Percentiles rank a stretch among this genome's conserved stretches.
These are phyloP conservation scores for Nevesoporus exiguus DNA, from an alignment of 768 basidiomycete genomes.

Conservation along the genomic window DNA sequence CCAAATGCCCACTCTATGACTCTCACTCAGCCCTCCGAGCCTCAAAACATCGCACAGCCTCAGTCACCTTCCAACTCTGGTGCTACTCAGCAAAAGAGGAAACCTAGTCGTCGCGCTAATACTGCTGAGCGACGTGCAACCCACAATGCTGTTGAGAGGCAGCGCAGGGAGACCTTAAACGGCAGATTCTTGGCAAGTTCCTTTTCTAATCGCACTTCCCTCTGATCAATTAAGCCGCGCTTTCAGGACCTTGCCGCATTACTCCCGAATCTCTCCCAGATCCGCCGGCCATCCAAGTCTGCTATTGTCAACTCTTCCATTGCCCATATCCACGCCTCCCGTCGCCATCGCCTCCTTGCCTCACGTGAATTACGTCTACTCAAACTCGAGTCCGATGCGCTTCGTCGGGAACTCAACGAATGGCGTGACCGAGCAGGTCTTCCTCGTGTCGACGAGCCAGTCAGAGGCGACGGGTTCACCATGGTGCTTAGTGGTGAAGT, in stretches of 20 bases:
- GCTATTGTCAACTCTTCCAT: slow-evolving; percentile 97
- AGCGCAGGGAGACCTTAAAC: slow-evolving; percentile 90
- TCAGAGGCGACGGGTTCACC: slow-evolving; percentile 66
- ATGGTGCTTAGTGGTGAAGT: slow-evolving; percentile 70
- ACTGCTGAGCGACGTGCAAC: slow-evolving; percentile 95
- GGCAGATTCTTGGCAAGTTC: slow-evolving; percentile 77
- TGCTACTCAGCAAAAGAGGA: slow-evolving; percentile 59
- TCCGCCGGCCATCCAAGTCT: slow-evolving; percentile 93
- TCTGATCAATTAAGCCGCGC: slow-evolving; percentile 14
- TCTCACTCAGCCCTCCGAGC: slow-evolving; percentile 32
- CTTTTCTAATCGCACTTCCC: slow-evolving; percentile 10
- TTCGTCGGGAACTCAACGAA: slow-evolving; percentile 89
- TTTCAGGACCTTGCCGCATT: slow-evolving; percentile 83
- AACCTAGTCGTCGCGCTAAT: slow-evolving; percentile 86
- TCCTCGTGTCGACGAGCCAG: slow-evolving; percentile 68
- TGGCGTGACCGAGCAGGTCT: slow-evolving; percentile 81
- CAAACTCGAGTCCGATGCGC: slow-evolving; percentile 79
- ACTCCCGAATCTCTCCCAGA: slow-evolving; percentile 85
- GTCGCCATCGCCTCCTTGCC: slow-evolving; percentile 77
- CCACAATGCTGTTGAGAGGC: slow-evolving; percentile 96
- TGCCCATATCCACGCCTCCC: slow-evolving; percentile 79
- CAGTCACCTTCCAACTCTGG: slow-evolving; percentile 26
- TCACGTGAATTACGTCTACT: slow-evolving; percentile 77
- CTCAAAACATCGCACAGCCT: slow-evolving; percentile 17
- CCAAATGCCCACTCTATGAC: slow-evolving; percentile 32